Conservation (phyloP, 768 basidiomycete species). For the Harrya chromipes region DNA sequence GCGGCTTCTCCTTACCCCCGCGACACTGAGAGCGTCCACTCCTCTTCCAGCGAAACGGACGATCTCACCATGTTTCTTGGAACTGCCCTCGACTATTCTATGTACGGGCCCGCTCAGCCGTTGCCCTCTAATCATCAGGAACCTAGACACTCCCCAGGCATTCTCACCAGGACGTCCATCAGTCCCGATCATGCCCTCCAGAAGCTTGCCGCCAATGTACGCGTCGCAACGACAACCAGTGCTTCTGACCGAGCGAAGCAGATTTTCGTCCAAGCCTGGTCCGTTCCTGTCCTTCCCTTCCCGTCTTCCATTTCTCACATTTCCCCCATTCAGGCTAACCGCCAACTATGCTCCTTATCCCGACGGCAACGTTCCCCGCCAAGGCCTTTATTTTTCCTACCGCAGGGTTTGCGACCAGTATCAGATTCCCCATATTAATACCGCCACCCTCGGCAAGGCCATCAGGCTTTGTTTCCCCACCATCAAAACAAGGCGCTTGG, state of each 20-base stretch:
- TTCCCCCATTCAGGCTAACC: conserved; percentile 60
- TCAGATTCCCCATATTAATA: conserved; percentile 92
- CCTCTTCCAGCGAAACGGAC: conserved; percentile 86
- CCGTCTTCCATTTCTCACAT: conserved; percentile 17
- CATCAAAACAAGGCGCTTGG: conserved; percentile 91
- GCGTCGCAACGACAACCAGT: conserved; percentile 86
- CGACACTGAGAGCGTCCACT: conserved; percentile 82
- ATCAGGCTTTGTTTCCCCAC: conserved; percentile 91
- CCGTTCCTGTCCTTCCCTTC: conserved; percentile 32
- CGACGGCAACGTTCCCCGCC: conserved; percentile 90
- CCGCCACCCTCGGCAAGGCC: conserved; percentile 92
- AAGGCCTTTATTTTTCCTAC: conserved; percentile 93
- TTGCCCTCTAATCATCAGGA: conserved; percentile 40
- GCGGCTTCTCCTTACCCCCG: conserved; percentile 84
- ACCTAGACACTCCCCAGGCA: conserved; percentile 60
- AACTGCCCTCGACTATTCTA: conserved; percentile 61
- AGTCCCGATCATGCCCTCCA: conserved; percentile 76
- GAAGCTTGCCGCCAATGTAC: conserved; percentile 83
- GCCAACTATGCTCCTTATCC: conserved; percentile 90
- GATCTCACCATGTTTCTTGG: conserved; percentile 77
- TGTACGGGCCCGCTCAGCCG: conserved; percentile 51
- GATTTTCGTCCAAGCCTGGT: conserved; percentile 93
- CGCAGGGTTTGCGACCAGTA: conserved; percentile 89
- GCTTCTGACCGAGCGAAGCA: conserved; percentile 90
- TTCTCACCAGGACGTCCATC: conserved; percentile 75